Evolutionary conservation across 2,329 filamentous ascomycete species (phyloP).

Genomic region (Sphaerulina musiva): DNA sequence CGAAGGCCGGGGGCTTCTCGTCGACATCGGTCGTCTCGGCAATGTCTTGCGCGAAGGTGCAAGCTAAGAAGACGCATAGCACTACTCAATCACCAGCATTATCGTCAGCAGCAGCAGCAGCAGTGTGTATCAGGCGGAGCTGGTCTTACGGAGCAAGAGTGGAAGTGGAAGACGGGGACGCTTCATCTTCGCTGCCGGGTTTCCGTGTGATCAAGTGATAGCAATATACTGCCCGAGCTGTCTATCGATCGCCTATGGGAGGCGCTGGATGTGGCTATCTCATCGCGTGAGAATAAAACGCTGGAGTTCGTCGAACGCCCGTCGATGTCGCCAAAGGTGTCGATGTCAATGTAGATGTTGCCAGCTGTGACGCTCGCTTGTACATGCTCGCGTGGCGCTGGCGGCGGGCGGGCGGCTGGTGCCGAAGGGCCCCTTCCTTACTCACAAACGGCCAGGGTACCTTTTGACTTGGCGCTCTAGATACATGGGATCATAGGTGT

Average conservation of each 20-base stretch:
- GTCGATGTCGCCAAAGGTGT: conserved; percentile 41
- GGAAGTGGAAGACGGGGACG: neutral
- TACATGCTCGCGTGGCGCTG: neutral
- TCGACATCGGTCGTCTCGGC: conserved; percentile 7
- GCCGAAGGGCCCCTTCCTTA: too few species aligned
- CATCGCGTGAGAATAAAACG: neutral
- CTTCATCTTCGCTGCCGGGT: neutral
- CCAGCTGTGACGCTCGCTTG: neutral
- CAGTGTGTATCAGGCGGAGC: neutral
- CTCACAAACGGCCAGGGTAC: too few species aligned
- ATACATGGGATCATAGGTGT: too few species aligned
- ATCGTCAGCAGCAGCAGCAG: neutral
- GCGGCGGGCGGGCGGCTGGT: too few species aligned
- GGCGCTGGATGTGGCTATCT: neutral
- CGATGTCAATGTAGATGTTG: conserved; percentile 24
- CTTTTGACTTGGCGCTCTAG: too few species aligned
- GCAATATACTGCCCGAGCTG: neutral
- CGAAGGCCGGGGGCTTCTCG: neutral
- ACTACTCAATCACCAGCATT: conserved; percentile 7
- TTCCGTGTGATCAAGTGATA: neutral
- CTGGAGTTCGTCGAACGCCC: conserved; percentile 32
- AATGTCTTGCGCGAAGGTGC: conserved; percentile 14
- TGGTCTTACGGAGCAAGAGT: neutral
- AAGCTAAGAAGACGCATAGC: conserved; percentile 15
- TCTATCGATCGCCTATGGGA: neutral